A percentile compares a stretch with the other conserved stretches of the same genome.
phyloP scores from a whole-genome alignment of 2,329 filamentous ascomycete genomes.

The Didymella segeticola region DNA sequence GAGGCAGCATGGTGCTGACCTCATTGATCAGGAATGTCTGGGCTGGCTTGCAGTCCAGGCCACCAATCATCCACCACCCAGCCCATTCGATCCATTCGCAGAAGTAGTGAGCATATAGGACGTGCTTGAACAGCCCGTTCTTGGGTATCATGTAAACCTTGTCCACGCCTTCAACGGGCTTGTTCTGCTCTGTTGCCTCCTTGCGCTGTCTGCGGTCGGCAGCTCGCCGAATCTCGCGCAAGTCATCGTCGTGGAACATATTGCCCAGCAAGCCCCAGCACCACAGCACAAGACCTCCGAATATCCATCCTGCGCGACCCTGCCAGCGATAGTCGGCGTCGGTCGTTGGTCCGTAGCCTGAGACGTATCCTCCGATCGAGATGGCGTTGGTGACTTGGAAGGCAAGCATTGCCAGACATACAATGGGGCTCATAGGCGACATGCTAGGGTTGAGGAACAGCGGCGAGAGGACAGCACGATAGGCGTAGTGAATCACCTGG shows the following conservation, averaged over 20 bases:
- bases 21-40: constrained; percentile 86
- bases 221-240: constrained; percentile 82
- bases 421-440: constrained; percentile 79
- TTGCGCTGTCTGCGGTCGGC: constrained; percentile 67
- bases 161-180: constrained; percentile 62
- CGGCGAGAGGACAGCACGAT: constrained; percentile 85
- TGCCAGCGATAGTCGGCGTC: constrained; percentile 56
- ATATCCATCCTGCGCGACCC: constrained; percentile 54
- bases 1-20: constrained; percentile 85
- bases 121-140: constrained; percentile 79
- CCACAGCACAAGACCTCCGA: constrained; percentile 76
- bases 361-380: constrained; percentile 80
- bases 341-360: constrained; percentile 76
- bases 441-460: constrained; percentile 84
- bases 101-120: constrained; percentile 93
- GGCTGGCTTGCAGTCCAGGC: constrained; percentile 73
- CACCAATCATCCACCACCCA: constrained; percentile 81
- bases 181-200: constrained; percentile 54
- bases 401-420: constrained; percentile 67
- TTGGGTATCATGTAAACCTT: constrained; percentile 90
- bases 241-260: constrained; percentile 86
- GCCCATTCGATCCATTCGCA: constrained; percentile 96
- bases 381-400: constrained; percentile 87
- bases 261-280: constrained; percentile 78
- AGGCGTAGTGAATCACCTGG: constrained; percentile 82